Conservation (phyloP, 2,329 filamentous ascomycete species). For the Paraconiothyrium sp. region DNA sequence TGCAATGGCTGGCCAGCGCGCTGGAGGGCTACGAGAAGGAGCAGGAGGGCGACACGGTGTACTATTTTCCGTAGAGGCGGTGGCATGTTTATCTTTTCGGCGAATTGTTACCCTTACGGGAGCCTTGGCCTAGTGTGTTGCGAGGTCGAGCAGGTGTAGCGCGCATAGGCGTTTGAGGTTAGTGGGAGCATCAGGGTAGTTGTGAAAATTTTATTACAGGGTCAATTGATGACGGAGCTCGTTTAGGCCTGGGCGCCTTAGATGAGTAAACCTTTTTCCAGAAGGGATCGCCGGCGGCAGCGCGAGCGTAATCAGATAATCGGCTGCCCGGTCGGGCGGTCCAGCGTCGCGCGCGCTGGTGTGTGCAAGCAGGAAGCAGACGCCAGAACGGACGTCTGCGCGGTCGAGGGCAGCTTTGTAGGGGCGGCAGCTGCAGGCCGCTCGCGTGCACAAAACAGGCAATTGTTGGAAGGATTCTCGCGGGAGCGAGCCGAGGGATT, state of each 20-base stretch:
- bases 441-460: constrained; percentile 13
- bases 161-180: constrained; percentile 19
- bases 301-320: constrained; percentile 1
- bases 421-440: constrained; percentile 10
- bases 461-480: constrained; percentile 13
- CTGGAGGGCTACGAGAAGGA: constrained; percentile 40
- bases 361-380: no score
- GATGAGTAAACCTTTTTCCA: constrained; percentile 9
- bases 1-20: constrained; percentile 41
- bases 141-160: constrained; percentile 22
- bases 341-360: no score
- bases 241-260: constrained; percentile 15
- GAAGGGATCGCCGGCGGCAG: neutral
- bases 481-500: constrained; percentile 16
- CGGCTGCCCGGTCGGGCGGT: neutral
- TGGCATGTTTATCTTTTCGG: neutral
- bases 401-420: neutral
- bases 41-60: constrained; percentile 39
- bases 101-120: neutral
- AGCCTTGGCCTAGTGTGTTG: neutral
- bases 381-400: no score
- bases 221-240: constrained; percentile 11
- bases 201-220: constrained; percentile 16
- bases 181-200: constrained; percentile 2
- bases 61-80: constrained; percentile 35